Base-by-base conservation (phyloP, 1,284 basidiomycete genomes). In the Marasmius oreades region DNA sequence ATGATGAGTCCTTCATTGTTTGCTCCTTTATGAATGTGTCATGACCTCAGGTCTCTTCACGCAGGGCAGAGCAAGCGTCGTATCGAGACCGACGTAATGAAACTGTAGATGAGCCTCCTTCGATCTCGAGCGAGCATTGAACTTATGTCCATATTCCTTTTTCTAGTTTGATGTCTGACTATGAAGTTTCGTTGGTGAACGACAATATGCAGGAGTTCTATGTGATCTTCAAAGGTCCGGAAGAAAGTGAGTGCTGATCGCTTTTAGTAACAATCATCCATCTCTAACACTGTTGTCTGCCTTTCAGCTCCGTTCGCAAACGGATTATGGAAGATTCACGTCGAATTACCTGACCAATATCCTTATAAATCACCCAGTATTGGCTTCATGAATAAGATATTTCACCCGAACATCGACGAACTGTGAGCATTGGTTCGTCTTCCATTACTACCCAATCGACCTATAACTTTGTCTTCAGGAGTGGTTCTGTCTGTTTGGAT, bases 361-460 rank as follows among this genome's bases (percentile, higher is more conserved):
- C 97, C 96, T 1, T 99, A 92, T 86, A 99, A 99, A 75, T 96
- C 93, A 33, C 96, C 97, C 2, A 96, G 93, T 67, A 99, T 99
- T 65, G 96, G 96, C 1, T 99, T 99, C 75, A 96, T 98, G 93
- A 99, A 99, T 85, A 98, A 98, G 88, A 98, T 99, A 70, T 99
- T 98, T 72, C 96, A 99, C 69, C 96, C 96, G 10, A 98, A 98
- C 70, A 98, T 98, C 67, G 95, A 98, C 73, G 95, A 98, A 73
- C 75, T 95, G 91, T 94, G 67, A 69, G 89, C 72, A 24, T 34
- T 39, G 55, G 48, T n/a, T 36, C 34, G 7, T 34, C 12, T 16
- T 20, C 26, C 20, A 2, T 28, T 22, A 6, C n/a, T 14, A 58
- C 23, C 2, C 36, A 28, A 20, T 12, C 14, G 39, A 24, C 26